Base-by-base conservation (phyloP, 1,284 basidiomycete genomes). In the Erythrobasidium hasegawianum region DNA sequence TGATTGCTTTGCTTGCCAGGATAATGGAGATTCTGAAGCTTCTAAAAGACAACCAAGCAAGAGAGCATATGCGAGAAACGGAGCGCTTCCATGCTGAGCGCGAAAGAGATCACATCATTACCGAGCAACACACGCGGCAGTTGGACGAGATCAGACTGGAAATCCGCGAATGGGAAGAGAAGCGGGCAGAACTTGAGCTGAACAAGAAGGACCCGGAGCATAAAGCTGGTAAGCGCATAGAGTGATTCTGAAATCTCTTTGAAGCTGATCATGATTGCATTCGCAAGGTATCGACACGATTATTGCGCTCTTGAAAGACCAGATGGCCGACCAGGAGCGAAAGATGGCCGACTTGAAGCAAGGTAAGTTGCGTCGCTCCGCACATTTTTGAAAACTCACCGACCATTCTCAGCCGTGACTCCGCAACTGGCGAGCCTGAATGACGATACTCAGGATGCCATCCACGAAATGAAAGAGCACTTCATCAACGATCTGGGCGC, bases 231-330 rank as follows among this genome's bases (percentile, higher is more conserved):
- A 14, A 24, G 43, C 22, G 8, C 4, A 8, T n/a, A n/a, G n/a
- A n/a, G n/a, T n/a, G n/a, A n/a, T n/a, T n/a, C n/a, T n/a, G n/a
- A n/a, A n/a, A n/a, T n/a, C n/a, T n/a, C n/a, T 18, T 5, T 11
- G 33, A 33, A 16, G 22, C 43, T 47, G 43, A 47, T 47, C 8
- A 8, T 8, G 43, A n/a, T 47, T 5, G 14, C 8, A 14, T 16
- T n/a, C 26, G 16, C 55, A 57, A 43, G 56, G 56, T 29, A 65
- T 65, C 55, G 62, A 65, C 11, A 45, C 27, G 13, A 65, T 65
- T 20, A 65, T 65, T 26, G 62, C 62, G 16, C 45, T 65, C 5
- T 55, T 65, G 13, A 65, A 65, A 50, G 62, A 65, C 49, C 56
- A 58, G 33, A 65, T 65, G 62, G 22, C 45, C 10, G 39, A 50